phyloP scores from a whole-genome alignment of 202 grass and related monocot species.

The Digitaria exilis region DNA sequence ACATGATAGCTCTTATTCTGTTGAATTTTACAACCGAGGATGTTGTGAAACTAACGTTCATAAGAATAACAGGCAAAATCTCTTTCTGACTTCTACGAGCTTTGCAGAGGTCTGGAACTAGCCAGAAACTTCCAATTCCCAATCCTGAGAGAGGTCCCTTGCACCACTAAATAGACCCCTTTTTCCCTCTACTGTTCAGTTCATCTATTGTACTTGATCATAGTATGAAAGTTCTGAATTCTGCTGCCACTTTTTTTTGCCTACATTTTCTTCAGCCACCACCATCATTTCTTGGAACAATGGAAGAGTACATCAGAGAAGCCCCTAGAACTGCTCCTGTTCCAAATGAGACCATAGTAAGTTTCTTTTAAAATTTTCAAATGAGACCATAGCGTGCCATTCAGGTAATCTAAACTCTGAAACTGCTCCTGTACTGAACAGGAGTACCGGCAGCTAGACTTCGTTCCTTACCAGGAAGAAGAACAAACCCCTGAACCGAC shows the following conservation, averaged over 20 bases:
- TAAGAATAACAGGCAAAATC: slow-evolving; percentile 61
- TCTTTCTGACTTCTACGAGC: slow-evolving; percentile 76
- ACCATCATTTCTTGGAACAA: slow-evolving; percentile 72
- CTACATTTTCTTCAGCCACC: slow-evolving; percentile 56
- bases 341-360: slow-evolving; percentile 64
- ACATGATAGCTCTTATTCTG: neutral
- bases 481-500: slow-evolving; percentile 33
- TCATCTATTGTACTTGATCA: neutral
- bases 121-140: slow-evolving; percentile 84
- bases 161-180: neutral
- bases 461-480: slow-evolving; percentile 45
- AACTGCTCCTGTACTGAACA: slow-evolving; percentile 32
- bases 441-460: slow-evolving; percentile 61
- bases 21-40: neutral
- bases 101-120: slow-evolving; percentile 79
- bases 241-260: neutral
- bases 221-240: neutral
- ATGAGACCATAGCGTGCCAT: neutral
- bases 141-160: slow-evolving; percentile 73
- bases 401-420: slow-evolving; percentile 9
- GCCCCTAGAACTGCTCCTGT: slow-evolving; percentile 55
- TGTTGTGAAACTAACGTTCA: slow-evolving; percentile 19
- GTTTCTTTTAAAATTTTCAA: neutral
- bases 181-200: neutral
- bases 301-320: slow-evolving; percentile 99